Base-by-base conservation (phyloP, 1,284 basidiomycete species). In the Athelia sp. region DNA sequence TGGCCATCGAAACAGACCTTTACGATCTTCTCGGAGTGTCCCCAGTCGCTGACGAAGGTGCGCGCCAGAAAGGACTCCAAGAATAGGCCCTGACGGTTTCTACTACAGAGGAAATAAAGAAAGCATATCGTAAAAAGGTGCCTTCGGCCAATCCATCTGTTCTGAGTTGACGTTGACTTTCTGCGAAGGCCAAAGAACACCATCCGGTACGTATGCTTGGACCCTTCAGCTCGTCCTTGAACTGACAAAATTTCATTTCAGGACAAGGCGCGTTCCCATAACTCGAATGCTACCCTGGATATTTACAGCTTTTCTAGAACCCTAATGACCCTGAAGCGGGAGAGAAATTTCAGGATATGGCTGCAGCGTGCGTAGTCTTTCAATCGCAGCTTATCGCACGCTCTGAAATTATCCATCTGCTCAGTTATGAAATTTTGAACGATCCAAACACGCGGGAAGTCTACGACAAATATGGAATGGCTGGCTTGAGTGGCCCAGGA, bases 101-200 rank as follows among this genome's bases (percentile, higher is more conserved):
- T 45, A 38, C 29, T 58, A 24, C 52, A 90, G 89, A 72, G 56
- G 91, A 96, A 57, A 91, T 97, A 62, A 95, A 94, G 70, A 90
- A 89, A 63, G 93, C 93, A 4, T 97, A 97, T 65, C 85, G 88
- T 64, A 88, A 81, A 72, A 93, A 93, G 83, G 90, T 88, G 60
- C 49, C 58, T 58, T 31, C 42, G 49, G 46, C 54, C n/a, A 44
- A 36, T n/a, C 40, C 31, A 40, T 44, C 32, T 54, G 47, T 42
- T 46, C 29, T 32, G 52, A 47, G 47, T 10, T 45, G 53, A 59
- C 47, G 56, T 63, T 69, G 38, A 67, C 47, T 18, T 58, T 50
- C 46, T n/a, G 55, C 52, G 14, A 56, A 93, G 90, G 93, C 92
- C 43, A 89, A 87, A 69, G 82, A 91, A 68, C 89, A 93, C 61